Percentiles rank a stretch among this genome's conserved stretches.
Evolutionary conservation across 176 grass and related monocot genomes (phyloP).

Genomic region (Metroxylon sagu): DNA sequence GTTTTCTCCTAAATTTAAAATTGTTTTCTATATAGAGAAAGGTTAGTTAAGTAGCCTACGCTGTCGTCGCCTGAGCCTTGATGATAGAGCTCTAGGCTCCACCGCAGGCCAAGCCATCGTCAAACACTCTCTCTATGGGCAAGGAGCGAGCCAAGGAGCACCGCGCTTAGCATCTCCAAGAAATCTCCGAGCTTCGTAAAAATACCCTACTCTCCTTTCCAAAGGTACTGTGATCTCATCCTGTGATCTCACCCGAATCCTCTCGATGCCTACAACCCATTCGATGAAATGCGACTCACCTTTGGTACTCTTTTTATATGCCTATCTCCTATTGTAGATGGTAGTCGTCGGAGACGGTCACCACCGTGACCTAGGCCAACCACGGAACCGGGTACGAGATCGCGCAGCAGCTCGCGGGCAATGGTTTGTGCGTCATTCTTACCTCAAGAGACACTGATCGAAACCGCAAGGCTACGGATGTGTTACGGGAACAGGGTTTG

Average conservation of each 20-base stretch:
- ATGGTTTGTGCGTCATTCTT: slow-evolving; percentile 71
- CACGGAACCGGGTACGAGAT: slow-evolving; percentile 78
- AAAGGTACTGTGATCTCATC: slow-evolving; percentile 21
- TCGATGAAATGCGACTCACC: slow-evolving; percentile 15
- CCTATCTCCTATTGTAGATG: slow-evolving; percentile 17
- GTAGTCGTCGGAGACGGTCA: slow-evolving; percentile 37
- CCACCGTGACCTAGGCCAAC: slow-evolving; percentile 74
- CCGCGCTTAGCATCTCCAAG: slow-evolving; percentile 49
- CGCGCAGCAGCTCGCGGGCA: slow-evolving; percentile 46
- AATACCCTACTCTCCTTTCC: slow-evolving; percentile 41
- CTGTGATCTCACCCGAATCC: no score
- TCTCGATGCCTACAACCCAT: background rate
- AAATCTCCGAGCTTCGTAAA: slow-evolving; percentile 49
- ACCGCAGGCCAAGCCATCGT: no score
- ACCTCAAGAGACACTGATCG: slow-evolving; percentile 39
- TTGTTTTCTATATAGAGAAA: no score
- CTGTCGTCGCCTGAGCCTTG: no score
- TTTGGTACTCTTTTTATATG: background rate
- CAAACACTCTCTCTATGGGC: slow-evolving; percentile 32
- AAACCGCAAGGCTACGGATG: slow-evolving; percentile 20
- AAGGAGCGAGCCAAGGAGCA: slow-evolving; percentile 59
- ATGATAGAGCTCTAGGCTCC: no score
- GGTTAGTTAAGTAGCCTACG: no score
- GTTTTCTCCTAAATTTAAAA: no score
- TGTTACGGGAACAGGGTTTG: slow-evolving; percentile 23